Evolutionary conservation across 345 rosid genomes (phyloP).

Genomic region (Eucalyptus caleyi): DNA sequence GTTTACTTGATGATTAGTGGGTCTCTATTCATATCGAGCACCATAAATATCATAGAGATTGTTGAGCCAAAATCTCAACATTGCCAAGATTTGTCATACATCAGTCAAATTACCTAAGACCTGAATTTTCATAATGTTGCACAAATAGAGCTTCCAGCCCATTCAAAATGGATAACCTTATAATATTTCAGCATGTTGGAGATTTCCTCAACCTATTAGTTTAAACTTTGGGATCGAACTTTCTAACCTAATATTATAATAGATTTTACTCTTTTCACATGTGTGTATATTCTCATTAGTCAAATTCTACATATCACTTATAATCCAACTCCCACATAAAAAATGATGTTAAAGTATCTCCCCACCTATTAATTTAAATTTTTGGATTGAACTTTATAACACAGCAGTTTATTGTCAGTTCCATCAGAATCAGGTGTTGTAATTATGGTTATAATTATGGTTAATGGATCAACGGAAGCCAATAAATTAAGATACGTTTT

Average conservation of each 20-base stretch:
- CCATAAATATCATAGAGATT: background rate
- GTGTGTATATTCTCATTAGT: background rate
- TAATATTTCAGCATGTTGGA: background rate
- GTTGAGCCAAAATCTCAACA: background rate
- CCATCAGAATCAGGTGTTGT: background rate
- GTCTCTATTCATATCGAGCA: background rate
- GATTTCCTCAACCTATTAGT: fast-evolving
- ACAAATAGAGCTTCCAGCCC: background rate
- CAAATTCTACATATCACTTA: background rate
- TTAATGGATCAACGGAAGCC: too few relatives aligned
- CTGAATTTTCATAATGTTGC: background rate
- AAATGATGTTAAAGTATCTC: fast-evolving
- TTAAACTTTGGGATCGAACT: background rate
- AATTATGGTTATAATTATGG: too few relatives aligned
- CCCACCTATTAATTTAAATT: background rate
- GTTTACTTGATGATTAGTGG: background rate
- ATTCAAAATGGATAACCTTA: background rate
- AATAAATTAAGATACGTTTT: too few relatives aligned
- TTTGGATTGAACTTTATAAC: fast-evolving
- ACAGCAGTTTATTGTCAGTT: fast-evolving
- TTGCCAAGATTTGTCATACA: background rate
- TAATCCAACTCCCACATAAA: fast-evolving
- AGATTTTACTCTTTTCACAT: background rate
- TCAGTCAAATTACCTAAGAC: background rate
- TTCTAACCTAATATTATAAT: background rate